These are phyloP conservation scores for Isatis tinctoria DNA, from an alignment of 345 rosid species.

Conservation along the genomic window DNA sequence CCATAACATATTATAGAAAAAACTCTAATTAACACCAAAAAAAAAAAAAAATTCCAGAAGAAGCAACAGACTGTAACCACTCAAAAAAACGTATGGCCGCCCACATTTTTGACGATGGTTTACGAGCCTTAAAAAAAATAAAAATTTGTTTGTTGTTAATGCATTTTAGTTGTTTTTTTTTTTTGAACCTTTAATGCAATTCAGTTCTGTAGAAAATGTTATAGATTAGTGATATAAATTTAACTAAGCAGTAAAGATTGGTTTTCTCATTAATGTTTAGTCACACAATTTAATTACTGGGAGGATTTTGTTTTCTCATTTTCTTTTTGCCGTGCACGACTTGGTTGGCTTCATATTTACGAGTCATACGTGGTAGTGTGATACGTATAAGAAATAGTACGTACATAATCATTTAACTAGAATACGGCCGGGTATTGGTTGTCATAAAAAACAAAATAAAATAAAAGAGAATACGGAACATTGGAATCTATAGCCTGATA, in stretches of 20 bases:
- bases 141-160: not conserved
- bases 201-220: not conserved
- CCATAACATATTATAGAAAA: not conserved
- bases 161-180: not conserved
- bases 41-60: not conserved
- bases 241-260: not conserved
- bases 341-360: not conserved
- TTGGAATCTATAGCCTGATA: slow-evolving; percentile 9
- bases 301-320: no score
- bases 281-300: not conserved
- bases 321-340: not conserved
- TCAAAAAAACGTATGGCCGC: not conserved
- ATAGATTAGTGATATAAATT: not conserved
- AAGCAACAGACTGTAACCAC: not conserved
- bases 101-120: not conserved
- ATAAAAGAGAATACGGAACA: slow-evolving; percentile 1
- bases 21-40: no score
- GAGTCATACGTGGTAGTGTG: not conserved
- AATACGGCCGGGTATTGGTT: slow-evolving; percentile 12
- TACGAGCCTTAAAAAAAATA: not conserved
- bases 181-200: not conserved
- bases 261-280: not conserved
- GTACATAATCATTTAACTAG: not conserved
- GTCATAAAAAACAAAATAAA: not conserved
- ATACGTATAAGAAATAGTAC: slow-evolving; percentile 8